A percentile compares a stretch with the other conserved stretches of the same genome.
Evolutionary conservation across 495 filamentous ascomycete genomes (phyloP).

Genomic region (Xylaria nigripes): DNA sequence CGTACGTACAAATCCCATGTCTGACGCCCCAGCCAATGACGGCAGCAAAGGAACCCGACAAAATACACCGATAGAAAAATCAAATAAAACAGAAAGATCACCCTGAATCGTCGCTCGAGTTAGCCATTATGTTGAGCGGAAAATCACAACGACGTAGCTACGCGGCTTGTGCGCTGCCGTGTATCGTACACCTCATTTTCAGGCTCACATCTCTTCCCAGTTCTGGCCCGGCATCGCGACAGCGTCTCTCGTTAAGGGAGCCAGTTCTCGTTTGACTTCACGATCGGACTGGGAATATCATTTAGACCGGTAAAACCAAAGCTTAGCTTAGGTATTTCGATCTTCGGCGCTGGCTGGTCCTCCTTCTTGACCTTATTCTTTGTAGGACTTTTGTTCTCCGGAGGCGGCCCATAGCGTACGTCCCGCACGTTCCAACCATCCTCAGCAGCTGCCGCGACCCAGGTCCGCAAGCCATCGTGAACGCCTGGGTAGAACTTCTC

Average conservation of each 20-base stretch:
- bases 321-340: conserved; percentile 50
- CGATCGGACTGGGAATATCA: conserved; percentile 11
- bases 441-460: conserved; percentile 77
- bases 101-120: not conserved
- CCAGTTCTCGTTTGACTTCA: conserved; percentile 27
- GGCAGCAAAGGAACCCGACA: not conserved
- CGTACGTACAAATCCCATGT: conserved; percentile 10
- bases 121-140: not conserved
- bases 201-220: not conserved
- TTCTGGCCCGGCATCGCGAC: not conserved
- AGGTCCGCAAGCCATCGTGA: conserved; percentile 79
- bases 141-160: not conserved
- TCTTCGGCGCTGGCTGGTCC: conserved; percentile 38
- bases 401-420: conserved; percentile 64
- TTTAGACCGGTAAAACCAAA: conserved; percentile 26
- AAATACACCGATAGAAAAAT: not conserved
- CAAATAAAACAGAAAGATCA: not conserved
- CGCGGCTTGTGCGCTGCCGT: not conserved
- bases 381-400: conserved; percentile 39
- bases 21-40: conserved; percentile 10
- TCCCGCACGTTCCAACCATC: conserved; percentile 77
- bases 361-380: conserved; percentile 36
- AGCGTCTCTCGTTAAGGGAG: conserved; percentile 23
- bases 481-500: conserved; percentile 92
- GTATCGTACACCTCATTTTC: not conserved